These are phyloP conservation scores for Guadua angustifolia DNA, from an alignment of 176 grass and related monocot genomes.

Conservation along the genomic window DNA sequence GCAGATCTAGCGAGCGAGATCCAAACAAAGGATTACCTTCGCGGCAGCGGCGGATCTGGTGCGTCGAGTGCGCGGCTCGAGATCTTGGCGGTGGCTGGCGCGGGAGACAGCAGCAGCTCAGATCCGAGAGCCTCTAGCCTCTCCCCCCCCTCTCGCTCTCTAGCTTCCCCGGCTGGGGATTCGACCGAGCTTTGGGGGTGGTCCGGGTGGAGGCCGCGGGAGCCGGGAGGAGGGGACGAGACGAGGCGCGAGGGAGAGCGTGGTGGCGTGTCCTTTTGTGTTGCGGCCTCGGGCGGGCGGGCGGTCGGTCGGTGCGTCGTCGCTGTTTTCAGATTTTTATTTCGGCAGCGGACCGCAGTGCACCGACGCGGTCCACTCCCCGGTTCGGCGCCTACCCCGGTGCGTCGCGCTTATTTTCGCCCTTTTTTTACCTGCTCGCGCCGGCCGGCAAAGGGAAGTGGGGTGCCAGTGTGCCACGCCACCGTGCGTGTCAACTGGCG, in stretches of 20 bases:
- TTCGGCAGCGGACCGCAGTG: not conserved
- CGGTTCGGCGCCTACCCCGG: not conserved
- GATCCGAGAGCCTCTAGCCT: conserved; percentile 34
- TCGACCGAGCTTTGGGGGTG: not conserved
- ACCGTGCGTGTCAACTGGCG: not conserved
- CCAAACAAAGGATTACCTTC: conserved; percentile 40
- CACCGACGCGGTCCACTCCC: not conserved
- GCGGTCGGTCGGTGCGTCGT: conserved; percentile 32
- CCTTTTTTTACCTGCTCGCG: not conserved
- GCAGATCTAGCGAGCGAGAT: conserved; percentile 32
- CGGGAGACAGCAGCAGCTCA: conserved; percentile 16
- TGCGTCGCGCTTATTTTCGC: not conserved
- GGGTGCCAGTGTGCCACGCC: not conserved
- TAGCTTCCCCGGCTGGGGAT: not conserved
- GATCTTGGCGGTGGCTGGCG: not conserved
- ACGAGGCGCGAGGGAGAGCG: not conserved
- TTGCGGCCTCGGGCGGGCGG: not conserved
- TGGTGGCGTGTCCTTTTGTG: conserved; percentile 25
- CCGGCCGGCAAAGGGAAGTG: not conserved
- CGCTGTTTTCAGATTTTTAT: conserved; percentile 57
- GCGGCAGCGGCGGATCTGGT: conserved; percentile 34
- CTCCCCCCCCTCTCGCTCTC: not conserved
- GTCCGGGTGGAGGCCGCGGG: no score
- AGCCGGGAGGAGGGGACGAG: no score
- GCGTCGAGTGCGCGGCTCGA: conserved; percentile 4